Percentiles rank a stretch among this genome's conserved stretches.
phyloP scores from a whole-genome alignment of 2,329 filamentous ascomycete species.

The Rutstroemia sp. region DNA sequence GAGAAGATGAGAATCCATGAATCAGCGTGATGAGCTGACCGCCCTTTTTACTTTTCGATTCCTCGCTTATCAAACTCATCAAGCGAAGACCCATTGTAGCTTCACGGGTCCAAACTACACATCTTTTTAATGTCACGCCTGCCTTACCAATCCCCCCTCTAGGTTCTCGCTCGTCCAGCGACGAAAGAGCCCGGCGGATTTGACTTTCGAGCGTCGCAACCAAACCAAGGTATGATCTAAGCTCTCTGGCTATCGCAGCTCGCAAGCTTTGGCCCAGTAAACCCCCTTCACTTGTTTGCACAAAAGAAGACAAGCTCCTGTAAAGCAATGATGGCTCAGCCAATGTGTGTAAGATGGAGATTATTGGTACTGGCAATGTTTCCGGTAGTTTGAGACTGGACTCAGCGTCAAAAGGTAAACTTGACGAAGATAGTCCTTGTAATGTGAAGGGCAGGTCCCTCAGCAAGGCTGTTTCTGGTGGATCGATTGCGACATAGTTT shows the following conservation, averaged over 20 bases:
- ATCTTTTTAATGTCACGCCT: conserved; percentile 89
- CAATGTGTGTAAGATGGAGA: conserved; percentile 80
- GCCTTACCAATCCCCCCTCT: conserved; percentile 71
- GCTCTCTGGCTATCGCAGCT: conserved; percentile 75
- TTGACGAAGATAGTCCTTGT: conserved; percentile 83
- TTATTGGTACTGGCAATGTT: conserved; percentile 72
- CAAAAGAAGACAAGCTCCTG: conserved; percentile 69
- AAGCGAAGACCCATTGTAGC: conserved; percentile 90
- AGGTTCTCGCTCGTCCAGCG: conserved; percentile 61
- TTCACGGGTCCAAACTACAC: conserved; percentile 94
- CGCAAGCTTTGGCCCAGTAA: conserved; percentile 88
- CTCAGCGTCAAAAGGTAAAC: conserved; percentile 66
- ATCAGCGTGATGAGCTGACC: conserved; percentile 91
- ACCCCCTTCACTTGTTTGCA: conserved; percentile 72
- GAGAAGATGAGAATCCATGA: conserved; percentile 84
- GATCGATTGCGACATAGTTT: conserved; percentile 49
- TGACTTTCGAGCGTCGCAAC: conserved; percentile 91
- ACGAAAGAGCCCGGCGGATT: conserved; percentile 72
- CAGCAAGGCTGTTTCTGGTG: conserved; percentile 58
- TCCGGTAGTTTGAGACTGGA: conserved; percentile 68
- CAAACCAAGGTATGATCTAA: conserved; percentile 82
- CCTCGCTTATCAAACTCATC: conserved; percentile 90
- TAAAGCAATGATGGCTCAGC: conserved; percentile 95
- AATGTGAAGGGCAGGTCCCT: conserved; percentile 87
- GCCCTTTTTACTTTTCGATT: conserved; percentile 76